Evolutionary conservation across 2,329 filamentous ascomycete species (phyloP).

Genomic region (Metarhizium robertsii): DNA sequence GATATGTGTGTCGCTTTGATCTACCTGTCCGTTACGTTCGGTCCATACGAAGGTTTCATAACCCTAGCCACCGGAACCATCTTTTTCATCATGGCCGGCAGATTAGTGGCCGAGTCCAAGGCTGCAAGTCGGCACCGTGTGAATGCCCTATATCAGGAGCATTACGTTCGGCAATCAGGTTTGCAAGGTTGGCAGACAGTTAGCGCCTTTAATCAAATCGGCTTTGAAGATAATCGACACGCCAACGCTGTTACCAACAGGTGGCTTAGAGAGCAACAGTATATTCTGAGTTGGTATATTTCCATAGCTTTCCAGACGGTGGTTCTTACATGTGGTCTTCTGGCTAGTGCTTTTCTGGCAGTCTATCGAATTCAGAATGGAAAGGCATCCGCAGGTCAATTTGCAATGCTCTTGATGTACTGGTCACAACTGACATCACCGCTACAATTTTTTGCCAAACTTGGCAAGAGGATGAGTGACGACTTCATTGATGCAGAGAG

Average conservation of each 20-base stretch:
- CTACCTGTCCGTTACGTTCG: constrained; percentile 50
- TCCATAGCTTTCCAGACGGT: constrained; percentile 49
- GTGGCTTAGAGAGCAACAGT: constrained; percentile 28
- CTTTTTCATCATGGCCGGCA: constrained; percentile 44
- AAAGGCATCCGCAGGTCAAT: constrained; percentile 53
- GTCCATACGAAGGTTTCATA: constrained; percentile 53
- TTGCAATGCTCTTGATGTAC: constrained; percentile 63
- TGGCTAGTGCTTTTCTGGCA: constrained; percentile 51
- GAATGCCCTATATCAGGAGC: constrained; percentile 44
- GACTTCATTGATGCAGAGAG: constrained; percentile 50
- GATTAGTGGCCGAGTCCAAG: constrained; percentile 41
- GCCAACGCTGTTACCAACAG: constrained; percentile 36
- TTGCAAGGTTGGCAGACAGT: constrained; percentile 52
- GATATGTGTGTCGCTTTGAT: constrained; percentile 50
- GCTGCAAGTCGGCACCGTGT: constrained; percentile 39
- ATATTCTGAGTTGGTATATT: constrained; percentile 34
- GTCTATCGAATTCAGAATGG: constrained; percentile 58
- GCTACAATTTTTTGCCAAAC: constrained; percentile 56
- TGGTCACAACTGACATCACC: constrained; percentile 65
- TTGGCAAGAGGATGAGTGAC: constrained; percentile 46
- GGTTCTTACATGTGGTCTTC: constrained; percentile 59
- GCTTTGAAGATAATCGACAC: constrained; percentile 46
- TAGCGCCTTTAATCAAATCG: constrained; percentile 49
- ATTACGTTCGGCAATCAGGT: constrained; percentile 44
- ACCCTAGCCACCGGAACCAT: constrained; percentile 48